Percentiles rank a stretch among this genome's conserved stretches.
Evolutionary conservation across 108 stramenopile species (phyloP).

Genomic region (Ochromonas danica): DNA sequence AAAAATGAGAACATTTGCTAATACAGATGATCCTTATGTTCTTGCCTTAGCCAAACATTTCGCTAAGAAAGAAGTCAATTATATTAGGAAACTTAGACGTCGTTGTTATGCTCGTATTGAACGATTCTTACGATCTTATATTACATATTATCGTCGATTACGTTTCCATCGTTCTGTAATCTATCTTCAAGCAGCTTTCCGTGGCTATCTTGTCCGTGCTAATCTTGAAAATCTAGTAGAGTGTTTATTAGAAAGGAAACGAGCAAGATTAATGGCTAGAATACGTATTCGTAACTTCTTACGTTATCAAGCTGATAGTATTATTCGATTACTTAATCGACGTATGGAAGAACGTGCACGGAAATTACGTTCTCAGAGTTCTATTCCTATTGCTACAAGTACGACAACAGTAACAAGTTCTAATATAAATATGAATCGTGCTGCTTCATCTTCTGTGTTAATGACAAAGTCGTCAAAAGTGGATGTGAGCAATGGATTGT

Average conservation of each 20-base stretch:
- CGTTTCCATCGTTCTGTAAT: neutral
- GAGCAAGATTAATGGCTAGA: neutral
- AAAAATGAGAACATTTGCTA: neutral
- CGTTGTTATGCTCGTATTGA: neutral
- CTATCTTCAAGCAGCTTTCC: neutral
- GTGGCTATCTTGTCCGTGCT: neutral
- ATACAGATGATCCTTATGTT: neutral
- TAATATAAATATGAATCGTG: too few species aligned
- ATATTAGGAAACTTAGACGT: neutral
- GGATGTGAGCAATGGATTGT: too few species aligned
- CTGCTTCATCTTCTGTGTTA: too few species aligned
- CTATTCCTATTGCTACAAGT: too few species aligned
- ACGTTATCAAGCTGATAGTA: neutral
- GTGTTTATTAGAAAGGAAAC: neutral
- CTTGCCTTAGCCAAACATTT: neutral
- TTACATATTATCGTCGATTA: neutral
- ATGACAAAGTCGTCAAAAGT: too few species aligned
- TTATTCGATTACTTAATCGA: neutral
- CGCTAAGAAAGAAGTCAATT: neutral
- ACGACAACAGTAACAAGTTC: too few species aligned
- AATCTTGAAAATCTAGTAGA: neutral
- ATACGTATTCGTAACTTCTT: constrained; percentile 9
- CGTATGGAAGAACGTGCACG: too few species aligned
- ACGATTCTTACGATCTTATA: neutral
- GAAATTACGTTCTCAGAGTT: too few species aligned